phyloP scores from a whole-genome alignment of 495 filamentous ascomycete species.

The Umbilicaria muhlenbergii region DNA sequence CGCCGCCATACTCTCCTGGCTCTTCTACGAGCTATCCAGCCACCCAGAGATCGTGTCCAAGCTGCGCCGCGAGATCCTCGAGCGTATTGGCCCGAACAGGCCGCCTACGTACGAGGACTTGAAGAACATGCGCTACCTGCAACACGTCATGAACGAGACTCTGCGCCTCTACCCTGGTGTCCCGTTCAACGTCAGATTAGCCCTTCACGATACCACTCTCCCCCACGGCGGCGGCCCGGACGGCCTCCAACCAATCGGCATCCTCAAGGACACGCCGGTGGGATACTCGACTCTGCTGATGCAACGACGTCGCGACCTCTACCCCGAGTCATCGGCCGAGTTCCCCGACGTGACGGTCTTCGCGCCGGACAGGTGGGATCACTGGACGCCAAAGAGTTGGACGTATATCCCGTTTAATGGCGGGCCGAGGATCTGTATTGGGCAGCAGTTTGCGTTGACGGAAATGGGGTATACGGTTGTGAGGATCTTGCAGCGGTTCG shows the following conservation, averaged over 20 bases:
- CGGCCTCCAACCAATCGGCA: constrained; percentile 21
- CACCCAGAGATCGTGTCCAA: constrained; percentile 28
- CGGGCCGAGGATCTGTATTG: constrained; percentile 33
- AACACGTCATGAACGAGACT: constrained; percentile 27
- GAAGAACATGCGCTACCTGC: constrained; percentile 32
- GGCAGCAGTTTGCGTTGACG: constrained; percentile 40
- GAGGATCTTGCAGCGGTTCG: constrained; percentile 44
- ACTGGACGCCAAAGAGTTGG: constrained; percentile 30
- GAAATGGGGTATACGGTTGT: constrained; percentile 42
- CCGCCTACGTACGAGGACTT: constrained; percentile 28
- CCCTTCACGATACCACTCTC: constrained; percentile 28
- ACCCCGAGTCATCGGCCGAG: constrained; percentile 29
- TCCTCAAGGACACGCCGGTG: constrained; percentile 26
- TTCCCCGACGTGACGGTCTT: constrained; percentile 13
- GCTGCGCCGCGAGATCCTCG: constrained; percentile 34
- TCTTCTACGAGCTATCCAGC: constrained; percentile 34
- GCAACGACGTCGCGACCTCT: constrained; percentile 37
- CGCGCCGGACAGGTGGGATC: constrained; percentile 39
- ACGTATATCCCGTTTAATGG: constrained; percentile 44
- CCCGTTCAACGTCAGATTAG: constrained; percentile 31
- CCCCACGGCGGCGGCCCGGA: constrained; percentile 28
- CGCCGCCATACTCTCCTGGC: constrained; percentile 41
- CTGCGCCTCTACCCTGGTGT: constrained; percentile 35
- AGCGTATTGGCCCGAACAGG: neutral
- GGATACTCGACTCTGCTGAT: constrained; percentile 30